Percentiles rank a stretch among this genome's conserved stretches.
These are phyloP conservation scores for Diaporthe destruens DNA, from an alignment of 2,329 filamentous ascomycete genomes.

Conservation along the genomic window DNA sequence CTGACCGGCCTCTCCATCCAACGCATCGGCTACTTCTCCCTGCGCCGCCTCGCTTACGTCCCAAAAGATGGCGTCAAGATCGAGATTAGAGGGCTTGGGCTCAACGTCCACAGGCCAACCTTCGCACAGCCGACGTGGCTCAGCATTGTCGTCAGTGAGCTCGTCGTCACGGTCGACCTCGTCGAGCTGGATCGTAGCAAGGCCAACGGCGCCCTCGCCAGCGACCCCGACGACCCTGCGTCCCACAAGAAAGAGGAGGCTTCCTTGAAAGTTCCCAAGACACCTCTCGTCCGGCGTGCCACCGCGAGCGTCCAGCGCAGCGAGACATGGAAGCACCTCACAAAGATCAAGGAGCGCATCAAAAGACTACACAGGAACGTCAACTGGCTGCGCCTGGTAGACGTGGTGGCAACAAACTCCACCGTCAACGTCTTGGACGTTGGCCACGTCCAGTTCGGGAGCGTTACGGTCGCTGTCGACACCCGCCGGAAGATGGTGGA, in stretches of 20 bases:
- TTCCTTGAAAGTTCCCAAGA: slow-evolving; percentile 46
- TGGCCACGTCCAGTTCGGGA: slow-evolving; percentile 86
- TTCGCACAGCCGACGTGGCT: slow-evolving; percentile 98
- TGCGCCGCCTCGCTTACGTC: slow-evolving; percentile 90
- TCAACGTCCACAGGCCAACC: slow-evolving; percentile 91
- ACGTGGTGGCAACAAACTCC: slow-evolving; percentile 86
- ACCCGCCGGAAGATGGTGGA: slow-evolving; percentile 93
- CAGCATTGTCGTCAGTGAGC: slow-evolving; percentile 87
- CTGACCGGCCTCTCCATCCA: slow-evolving; percentile 96
- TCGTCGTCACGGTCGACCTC: slow-evolving; percentile 86
- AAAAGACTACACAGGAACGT: slow-evolving; percentile 90
- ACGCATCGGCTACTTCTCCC: slow-evolving; percentile 90
- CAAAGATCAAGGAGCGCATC: slow-evolving; percentile 82
- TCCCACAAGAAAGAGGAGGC: slow-evolving; percentile 42
- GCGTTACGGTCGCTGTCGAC: slow-evolving; percentile 87
- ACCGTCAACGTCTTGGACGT: slow-evolving; percentile 83
- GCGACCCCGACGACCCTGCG: slow-evolving; percentile 44
- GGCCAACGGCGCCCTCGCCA: slow-evolving; percentile 48
- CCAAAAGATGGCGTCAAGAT: slow-evolving; percentile 90
- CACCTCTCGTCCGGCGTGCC: slow-evolving; percentile 48
- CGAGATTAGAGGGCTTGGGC: slow-evolving; percentile 77
- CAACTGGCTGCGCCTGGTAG: slow-evolving; percentile 89
- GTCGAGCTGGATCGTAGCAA: slow-evolving; percentile 70
- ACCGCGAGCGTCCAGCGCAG: slow-evolving; percentile 62
- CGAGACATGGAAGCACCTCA: slow-evolving; percentile 85